phyloP scores from a whole-genome alignment of 805 yeast genomes.

The Dipodascopsis uninucleata region DNA sequence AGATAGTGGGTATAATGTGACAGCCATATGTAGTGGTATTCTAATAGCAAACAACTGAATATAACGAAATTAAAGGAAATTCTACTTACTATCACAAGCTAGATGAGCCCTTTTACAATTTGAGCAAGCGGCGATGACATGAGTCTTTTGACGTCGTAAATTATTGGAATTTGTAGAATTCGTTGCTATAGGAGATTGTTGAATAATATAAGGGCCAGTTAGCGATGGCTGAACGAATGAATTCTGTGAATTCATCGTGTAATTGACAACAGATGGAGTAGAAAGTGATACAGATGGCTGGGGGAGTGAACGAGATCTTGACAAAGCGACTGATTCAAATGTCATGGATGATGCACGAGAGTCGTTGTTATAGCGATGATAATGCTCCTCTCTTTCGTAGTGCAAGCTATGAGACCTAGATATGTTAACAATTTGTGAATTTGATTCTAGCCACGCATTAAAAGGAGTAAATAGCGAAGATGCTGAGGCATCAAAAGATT shows the following conservation, averaged over 20 bases:
- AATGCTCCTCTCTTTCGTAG: too few relatives aligned
- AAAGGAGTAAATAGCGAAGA: too few relatives aligned
- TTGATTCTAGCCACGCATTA: too few relatives aligned
- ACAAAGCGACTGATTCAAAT: not conserved
- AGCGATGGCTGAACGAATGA: not conserved
- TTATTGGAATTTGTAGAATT: not conserved
- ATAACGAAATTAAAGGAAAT: not conserved
- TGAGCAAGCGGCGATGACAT: constrained; percentile 5
- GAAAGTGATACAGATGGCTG: not conserved
- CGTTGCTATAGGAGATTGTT: not conserved
- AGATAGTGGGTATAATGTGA: not conserved
- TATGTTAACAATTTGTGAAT: too few relatives aligned
- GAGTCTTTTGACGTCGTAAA: constrained; percentile 1
- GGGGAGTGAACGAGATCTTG: not conserved
- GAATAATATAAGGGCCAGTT: not conserved
- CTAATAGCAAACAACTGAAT: not conserved
- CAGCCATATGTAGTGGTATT: not conserved
- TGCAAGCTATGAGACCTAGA: too few relatives aligned
- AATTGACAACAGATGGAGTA: not conserved
- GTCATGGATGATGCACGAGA: too few relatives aligned
- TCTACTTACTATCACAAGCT: constrained; percentile 7
- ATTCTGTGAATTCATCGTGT: not conserved
- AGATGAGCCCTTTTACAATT: constrained; percentile 10
- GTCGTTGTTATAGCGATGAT: too few relatives aligned
- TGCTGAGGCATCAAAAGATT: too few relatives aligned